These are phyloP conservation scores for Colletotrichum viniferum DNA, from an alignment of 2,329 filamentous ascomycete genomes.

Conservation along the genomic window DNA sequence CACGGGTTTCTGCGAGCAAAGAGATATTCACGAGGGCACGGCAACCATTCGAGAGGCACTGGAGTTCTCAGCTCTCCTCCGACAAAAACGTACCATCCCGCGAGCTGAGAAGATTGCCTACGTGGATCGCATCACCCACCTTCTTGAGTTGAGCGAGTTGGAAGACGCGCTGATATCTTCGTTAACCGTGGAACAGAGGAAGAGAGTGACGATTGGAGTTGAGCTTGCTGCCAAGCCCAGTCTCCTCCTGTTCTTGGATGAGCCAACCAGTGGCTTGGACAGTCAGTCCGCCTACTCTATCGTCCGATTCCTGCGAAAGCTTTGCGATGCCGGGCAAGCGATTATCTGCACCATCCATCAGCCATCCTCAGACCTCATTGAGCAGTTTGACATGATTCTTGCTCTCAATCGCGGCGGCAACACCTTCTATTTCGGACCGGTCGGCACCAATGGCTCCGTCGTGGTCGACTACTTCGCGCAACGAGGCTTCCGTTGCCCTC, in stretches of 20 bases:
- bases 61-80: slow-evolving; percentile 68
- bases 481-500: slow-evolving; percentile 69
- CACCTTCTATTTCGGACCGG: slow-evolving; percentile 75
- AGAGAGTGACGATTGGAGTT: slow-evolving; percentile 72
- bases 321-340: slow-evolving; percentile 66
- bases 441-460: slow-evolving; percentile 68
- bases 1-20: slow-evolving; percentile 73
- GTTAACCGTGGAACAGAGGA: slow-evolving; percentile 56
- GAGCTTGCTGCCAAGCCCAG: slow-evolving; percentile 72
- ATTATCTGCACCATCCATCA: slow-evolving; percentile 71
- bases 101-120: slow-evolving; percentile 68
- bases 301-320: slow-evolving; percentile 44
- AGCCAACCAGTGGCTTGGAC: slow-evolving; percentile 60
- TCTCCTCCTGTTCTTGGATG: slow-evolving; percentile 70
- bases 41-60: slow-evolving; percentile 71
- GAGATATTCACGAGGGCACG: slow-evolving; percentile 70
- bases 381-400: slow-evolving; percentile 76
- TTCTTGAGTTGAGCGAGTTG: slow-evolving; percentile 68
- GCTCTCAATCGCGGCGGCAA: slow-evolving; percentile 72
- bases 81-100: slow-evolving; percentile 60
- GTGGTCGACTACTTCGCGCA: slow-evolving; percentile 63
- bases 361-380: slow-evolving; percentile 61
- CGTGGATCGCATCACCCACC: slow-evolving; percentile 68
- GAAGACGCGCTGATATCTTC: slow-evolving; percentile 66
- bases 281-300: slow-evolving; percentile 40